Conservation (phyloP, 352 stramenopile genomes). For the Phytopythium kandeliae region DNA sequence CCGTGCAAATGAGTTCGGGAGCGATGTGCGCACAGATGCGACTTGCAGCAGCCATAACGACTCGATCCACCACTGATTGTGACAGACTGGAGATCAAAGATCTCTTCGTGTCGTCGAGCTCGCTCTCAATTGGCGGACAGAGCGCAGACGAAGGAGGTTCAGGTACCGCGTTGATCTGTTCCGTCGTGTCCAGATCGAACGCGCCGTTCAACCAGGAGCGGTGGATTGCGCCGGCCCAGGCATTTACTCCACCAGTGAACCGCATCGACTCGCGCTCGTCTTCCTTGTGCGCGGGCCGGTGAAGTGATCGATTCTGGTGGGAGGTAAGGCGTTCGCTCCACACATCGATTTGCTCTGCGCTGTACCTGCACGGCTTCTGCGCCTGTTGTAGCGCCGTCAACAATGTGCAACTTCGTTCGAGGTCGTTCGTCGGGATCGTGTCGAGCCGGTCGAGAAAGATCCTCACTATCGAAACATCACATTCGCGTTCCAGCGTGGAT, state of each 20-base stretch:
- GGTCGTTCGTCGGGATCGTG: slow-evolving; percentile 16
- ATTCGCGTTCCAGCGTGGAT: slow-evolving; percentile 7
- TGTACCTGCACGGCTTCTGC: not conserved
- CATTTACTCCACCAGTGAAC: slow-evolving; percentile 1
- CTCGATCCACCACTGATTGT: too few relatives aligned
- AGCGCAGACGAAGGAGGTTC: not conserved
- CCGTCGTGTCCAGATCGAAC: slow-evolving; percentile 13
- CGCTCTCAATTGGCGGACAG: not conserved
- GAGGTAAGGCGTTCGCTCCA: not conserved
- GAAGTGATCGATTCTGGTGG: not conserved
- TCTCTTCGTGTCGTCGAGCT: too few relatives aligned
- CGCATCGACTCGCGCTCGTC: slow-evolving; percentile 7
- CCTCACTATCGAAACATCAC: slow-evolving; percentile 2
- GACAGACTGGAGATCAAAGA: too few relatives aligned
- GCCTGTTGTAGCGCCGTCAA: slow-evolving; percentile 4
- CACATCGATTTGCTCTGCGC: not conserved
- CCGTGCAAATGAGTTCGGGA: too few relatives aligned
- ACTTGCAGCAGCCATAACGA: too few relatives aligned
- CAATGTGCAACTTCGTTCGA: slow-evolving; percentile 15
- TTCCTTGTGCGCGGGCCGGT: not conserved
- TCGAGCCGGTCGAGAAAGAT: slow-evolving; percentile 13
- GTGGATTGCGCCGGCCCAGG: slow-evolving; percentile 10
- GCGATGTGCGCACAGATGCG: too few relatives aligned
- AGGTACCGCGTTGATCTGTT: not conserved
- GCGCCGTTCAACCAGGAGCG: slow-evolving; percentile 16